These are phyloP conservation scores for Verticillium tricorpus DNA, from an alignment of 2,329 filamentous ascomycete genomes.

Conservation along the genomic window DNA sequence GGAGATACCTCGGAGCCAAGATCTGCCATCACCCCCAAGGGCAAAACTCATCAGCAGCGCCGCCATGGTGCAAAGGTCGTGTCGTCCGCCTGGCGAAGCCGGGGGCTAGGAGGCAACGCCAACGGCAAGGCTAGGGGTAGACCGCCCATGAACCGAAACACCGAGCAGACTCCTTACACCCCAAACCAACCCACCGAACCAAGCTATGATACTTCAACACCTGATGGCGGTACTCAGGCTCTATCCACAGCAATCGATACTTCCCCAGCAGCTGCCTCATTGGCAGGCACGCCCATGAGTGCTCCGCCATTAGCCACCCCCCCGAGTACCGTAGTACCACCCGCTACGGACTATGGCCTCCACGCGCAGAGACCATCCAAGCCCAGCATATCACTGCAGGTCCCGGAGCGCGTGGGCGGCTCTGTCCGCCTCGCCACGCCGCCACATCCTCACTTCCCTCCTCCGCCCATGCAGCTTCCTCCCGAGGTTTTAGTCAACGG, in stretches of 20 bases:
- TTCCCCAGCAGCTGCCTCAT: constrained; percentile 16
- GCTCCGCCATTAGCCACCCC: constrained; percentile 1
- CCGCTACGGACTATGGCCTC: neutral
- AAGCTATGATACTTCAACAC: neutral
- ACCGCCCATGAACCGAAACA: constrained; percentile 63
- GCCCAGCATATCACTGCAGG: constrained; percentile 35
- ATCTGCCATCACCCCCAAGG: constrained; percentile 61
- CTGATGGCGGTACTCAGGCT: neutral
- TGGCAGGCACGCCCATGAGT: constrained; percentile 2
- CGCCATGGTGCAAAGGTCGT: constrained; percentile 80
- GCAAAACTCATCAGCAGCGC: constrained; percentile 35
- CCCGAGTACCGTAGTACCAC: neutral
- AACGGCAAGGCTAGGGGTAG: constrained; percentile 70
- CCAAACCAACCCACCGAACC: constrained; percentile 24
- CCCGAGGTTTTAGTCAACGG: constrained; percentile 51
- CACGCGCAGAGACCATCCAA: constrained; percentile 20
- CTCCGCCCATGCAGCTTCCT: constrained; percentile 8
- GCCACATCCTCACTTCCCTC: constrained; percentile 20
- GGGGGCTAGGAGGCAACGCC: constrained; percentile 43
- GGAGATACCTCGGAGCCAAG: constrained; percentile 58
- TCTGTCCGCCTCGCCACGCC: constrained; percentile 60
- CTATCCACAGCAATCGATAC: constrained; percentile 17
- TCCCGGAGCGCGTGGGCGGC: constrained; percentile 50
- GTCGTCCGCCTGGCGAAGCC: constrained; percentile 82
- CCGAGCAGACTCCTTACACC: constrained; percentile 25